Percentiles rank a stretch among this genome's conserved stretches.
Evolutionary conservation across 2,329 filamentous ascomycete genomes (phyloP).

Genomic region (Phaeosphaeria sp.): DNA sequence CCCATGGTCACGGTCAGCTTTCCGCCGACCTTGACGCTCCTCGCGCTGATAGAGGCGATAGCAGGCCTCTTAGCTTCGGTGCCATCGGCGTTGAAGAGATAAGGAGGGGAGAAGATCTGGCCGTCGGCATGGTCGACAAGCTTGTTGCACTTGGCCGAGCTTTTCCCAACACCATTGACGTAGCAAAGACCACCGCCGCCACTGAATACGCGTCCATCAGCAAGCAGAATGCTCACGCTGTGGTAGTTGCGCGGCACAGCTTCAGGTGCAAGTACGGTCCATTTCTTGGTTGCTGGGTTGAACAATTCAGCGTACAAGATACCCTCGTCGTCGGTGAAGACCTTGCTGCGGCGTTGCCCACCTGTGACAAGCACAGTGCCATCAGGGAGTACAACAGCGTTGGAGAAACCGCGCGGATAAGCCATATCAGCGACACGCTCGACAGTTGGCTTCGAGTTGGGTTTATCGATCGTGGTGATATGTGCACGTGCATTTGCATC

Average conservation of each 20-base stretch:
- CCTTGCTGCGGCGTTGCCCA: conserved; percentile 28
- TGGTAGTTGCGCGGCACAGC: conserved; percentile 37
- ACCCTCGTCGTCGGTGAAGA: conserved; percentile 31
- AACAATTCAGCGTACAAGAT: conserved; percentile 33
- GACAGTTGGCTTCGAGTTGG: conserved; percentile 21
- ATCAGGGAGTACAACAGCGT: conserved; percentile 35
- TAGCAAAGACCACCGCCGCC: conserved; percentile 37
- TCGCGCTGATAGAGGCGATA: conserved; percentile 19
- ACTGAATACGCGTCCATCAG: conserved; percentile 32
- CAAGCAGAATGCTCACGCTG: conserved; percentile 29
- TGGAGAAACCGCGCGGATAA: conserved; percentile 31
- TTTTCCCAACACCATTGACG: conserved; percentile 18
- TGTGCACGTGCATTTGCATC: conserved; percentile 28
- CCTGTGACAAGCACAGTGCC: conserved; percentile 35
- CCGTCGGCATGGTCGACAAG: conserved; percentile 36
- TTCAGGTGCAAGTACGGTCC: conserved; percentile 29
- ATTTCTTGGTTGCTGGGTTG: conserved; percentile 30
- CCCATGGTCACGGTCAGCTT: conserved; percentile 18
- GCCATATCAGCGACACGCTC: conserved; percentile 34
- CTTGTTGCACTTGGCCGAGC: conserved; percentile 34
- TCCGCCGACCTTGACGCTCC: conserved; percentile 27
- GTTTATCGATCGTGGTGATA: conserved; percentile 27
- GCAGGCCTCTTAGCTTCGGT: conserved; percentile 23
- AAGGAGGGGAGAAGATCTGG: conserved; percentile 37
- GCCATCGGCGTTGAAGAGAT: conserved; percentile 34